Conservation (phyloP, 2,329 filamentous ascomycete genomes). For the Lecanicillium sp. region DNA sequence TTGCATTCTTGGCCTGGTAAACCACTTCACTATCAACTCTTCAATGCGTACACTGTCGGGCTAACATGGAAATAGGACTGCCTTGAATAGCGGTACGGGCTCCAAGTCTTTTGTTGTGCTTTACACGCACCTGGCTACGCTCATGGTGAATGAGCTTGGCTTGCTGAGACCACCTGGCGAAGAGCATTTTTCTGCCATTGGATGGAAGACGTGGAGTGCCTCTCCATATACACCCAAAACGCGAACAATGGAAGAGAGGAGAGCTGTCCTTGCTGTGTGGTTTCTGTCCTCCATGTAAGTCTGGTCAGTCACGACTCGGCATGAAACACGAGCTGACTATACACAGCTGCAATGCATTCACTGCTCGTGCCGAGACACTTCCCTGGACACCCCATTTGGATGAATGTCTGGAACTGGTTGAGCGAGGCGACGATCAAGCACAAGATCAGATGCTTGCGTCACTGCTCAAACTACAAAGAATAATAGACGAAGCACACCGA, state of each 20-base stretch:
- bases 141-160: slow-evolving; percentile 37
- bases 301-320: too few species aligned
- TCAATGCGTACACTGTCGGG: not conserved
- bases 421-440: slow-evolving; percentile 33
- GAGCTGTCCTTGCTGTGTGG: slow-evolving; percentile 40
- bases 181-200: slow-evolving; percentile 25
- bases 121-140: slow-evolving; percentile 31
- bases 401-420: slow-evolving; percentile 41
- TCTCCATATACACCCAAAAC: slow-evolving; percentile 19
- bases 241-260: slow-evolving; percentile 40
- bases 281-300: slow-evolving; percentile 27
- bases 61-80: slow-evolving; percentile 22
- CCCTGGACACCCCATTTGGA: slow-evolving; percentile 52
- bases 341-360: slow-evolving; percentile 28
- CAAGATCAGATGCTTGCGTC: slow-evolving; percentile 39
- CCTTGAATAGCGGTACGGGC: slow-evolving; percentile 24
- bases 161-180: slow-evolving; percentile 30
- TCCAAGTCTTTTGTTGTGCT: slow-evolving; percentile 36
- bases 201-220: slow-evolving; percentile 25
- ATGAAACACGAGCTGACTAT: too few species aligned
- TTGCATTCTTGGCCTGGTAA: slow-evolving; percentile 38
- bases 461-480: slow-evolving; percentile 27
- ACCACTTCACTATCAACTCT: slow-evolving; percentile 7
- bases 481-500: slow-evolving; percentile 29
- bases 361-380: slow-evolving; percentile 41